These are phyloP conservation scores for Mucor piriformis DNA, from an alignment of 371 early-diverging fungal genomes.

Conservation along the genomic window DNA sequence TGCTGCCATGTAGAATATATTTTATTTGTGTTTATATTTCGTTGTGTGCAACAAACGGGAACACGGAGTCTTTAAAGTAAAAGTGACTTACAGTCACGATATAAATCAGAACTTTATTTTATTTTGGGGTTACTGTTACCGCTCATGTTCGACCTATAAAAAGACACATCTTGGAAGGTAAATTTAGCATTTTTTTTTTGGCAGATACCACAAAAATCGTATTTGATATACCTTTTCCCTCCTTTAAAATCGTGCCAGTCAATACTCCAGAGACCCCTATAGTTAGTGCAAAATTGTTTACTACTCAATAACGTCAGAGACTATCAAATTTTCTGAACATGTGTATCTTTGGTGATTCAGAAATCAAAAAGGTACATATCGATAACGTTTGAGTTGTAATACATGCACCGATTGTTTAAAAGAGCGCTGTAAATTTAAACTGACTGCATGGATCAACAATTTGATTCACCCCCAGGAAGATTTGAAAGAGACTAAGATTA, in stretches of 20 bases:
- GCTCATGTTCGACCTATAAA: slow-evolving; percentile 60
- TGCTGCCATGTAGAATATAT: slow-evolving; percentile 70
- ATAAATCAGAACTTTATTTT: slow-evolving; percentile 69
- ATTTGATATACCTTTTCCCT: not conserved
- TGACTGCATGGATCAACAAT: slow-evolving; percentile 83
- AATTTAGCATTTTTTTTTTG: slow-evolving; percentile 2
- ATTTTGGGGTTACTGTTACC: slow-evolving; percentile 65
- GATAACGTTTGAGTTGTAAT: not conserved
- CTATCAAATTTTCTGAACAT: slow-evolving; percentile 49
- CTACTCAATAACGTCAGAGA: slow-evolving; percentile 73
- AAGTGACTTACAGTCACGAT: not conserved
- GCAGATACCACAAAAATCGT: not conserved
- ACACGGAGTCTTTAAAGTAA: slow-evolving; percentile 68
- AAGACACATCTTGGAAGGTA: slow-evolving; percentile 52
- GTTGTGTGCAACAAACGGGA: slow-evolving; percentile 56
- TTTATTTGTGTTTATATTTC: not conserved
- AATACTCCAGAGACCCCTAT: slow-evolving; percentile 47
- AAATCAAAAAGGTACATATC: slow-evolving; percentile 46
- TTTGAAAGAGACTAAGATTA: slow-evolving; percentile 33
- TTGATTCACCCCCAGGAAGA: slow-evolving; percentile 60
- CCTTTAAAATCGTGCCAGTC: slow-evolving; percentile 30
- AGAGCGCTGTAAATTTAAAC: slow-evolving; percentile 57
- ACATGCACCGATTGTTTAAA: not conserved
- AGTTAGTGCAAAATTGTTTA: slow-evolving; percentile 70
- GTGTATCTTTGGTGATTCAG: slow-evolving; percentile 63